phyloP scores from a whole-genome alignment of 495 filamentous ascomycete genomes.

The Venustampulla echinocandica region DNA sequence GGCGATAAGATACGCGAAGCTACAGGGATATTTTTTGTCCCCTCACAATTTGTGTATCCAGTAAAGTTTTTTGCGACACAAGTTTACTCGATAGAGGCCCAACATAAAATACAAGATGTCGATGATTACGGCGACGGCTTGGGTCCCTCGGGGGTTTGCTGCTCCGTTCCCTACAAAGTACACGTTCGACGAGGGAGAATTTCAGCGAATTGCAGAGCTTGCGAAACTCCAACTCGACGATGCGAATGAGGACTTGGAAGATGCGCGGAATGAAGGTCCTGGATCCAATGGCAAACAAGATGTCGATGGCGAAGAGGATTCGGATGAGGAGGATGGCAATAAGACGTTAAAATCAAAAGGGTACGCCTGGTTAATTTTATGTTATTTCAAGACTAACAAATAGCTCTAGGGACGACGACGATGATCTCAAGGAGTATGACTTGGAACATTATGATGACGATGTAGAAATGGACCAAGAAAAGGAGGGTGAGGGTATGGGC shows the following conservation, averaged over 20 bases:
- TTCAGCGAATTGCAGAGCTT: constrained; percentile 78
- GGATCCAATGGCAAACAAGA: constrained; percentile 31
- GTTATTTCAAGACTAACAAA: neutral
- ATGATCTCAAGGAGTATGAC: constrained; percentile 90
- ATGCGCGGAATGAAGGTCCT: constrained; percentile 41
- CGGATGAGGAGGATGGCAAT: constrained; percentile 13
- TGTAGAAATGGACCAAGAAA: constrained; percentile 52
- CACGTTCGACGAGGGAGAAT: constrained; percentile 87
- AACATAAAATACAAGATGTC: constrained; percentile 35
- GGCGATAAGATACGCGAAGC: constrained; percentile 5
- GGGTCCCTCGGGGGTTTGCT: constrained; percentile 91
- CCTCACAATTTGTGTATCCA: too few species aligned
- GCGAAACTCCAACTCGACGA: constrained; percentile 89
- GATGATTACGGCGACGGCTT: constrained; percentile 91
- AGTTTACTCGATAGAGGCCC: too few species aligned
- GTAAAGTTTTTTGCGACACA: too few species aligned
- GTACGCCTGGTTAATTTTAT: constrained; percentile 8
- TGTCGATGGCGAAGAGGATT: constrained; percentile 22
- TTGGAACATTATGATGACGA: constrained; percentile 90
- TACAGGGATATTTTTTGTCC: neutral
- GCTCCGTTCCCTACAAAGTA: constrained; percentile 86
- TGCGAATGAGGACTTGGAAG: constrained; percentile 74
- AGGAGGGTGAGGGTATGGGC: constrained; percentile 59
- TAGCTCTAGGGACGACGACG: constrained; percentile 49
- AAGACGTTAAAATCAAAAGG: constrained; percentile 19